phyloP scores from a whole-genome alignment of 2,329 filamentous ascomycete genomes.

The Monosporascus cannonballus region DNA sequence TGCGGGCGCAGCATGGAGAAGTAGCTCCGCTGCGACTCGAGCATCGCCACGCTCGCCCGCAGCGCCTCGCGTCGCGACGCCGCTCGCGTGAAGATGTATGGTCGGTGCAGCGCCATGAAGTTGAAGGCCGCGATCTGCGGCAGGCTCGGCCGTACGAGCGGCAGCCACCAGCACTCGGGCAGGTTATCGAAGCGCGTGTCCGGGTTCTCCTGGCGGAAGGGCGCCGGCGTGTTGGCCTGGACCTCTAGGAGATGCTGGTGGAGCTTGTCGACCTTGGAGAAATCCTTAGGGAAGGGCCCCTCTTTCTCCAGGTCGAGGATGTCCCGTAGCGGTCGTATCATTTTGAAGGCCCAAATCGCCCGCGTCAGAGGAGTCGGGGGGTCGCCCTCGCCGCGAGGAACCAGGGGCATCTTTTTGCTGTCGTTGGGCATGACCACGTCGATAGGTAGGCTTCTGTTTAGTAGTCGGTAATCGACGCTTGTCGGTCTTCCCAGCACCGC shows the following conservation, averaged over 20 bases:
- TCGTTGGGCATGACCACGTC: slow-evolving; percentile 45
- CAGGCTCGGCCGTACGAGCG: slow-evolving; percentile 36
- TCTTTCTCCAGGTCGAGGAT: slow-evolving; percentile 52
- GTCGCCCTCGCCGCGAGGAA: slow-evolving; percentile 41
- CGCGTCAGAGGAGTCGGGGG: slow-evolving; percentile 52
- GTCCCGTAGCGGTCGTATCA: slow-evolving; percentile 43
- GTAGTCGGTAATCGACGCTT: slow-evolving; percentile 43
- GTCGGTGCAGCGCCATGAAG: slow-evolving; percentile 54
- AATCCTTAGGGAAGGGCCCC: slow-evolving; percentile 48
- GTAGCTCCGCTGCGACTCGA: slow-evolving; percentile 46
- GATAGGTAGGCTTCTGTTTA: slow-evolving; percentile 43
- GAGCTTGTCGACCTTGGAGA: slow-evolving; percentile 46
- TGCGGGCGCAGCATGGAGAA: slow-evolving; percentile 43
- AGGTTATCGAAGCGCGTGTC: slow-evolving; percentile 50
- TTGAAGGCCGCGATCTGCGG: slow-evolving; percentile 47
- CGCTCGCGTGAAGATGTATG: slow-evolving; percentile 54
- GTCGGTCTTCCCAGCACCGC: slow-evolving; percentile 50
- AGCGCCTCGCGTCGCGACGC: slow-evolving; percentile 50
- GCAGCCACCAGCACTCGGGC: slow-evolving; percentile 49
- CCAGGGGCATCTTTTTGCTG: slow-evolving; percentile 40
- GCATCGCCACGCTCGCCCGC: slow-evolving; percentile 47
- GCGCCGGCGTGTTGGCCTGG: slow-evolving; percentile 42
- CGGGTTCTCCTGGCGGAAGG: slow-evolving; percentile 48
- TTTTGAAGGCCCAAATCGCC: slow-evolving; percentile 43
- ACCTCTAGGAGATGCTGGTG: slow-evolving; percentile 45